Base-by-base conservation (phyloP, 176 grass and related monocot genomes). In the Bromus sterilis region DNA sequence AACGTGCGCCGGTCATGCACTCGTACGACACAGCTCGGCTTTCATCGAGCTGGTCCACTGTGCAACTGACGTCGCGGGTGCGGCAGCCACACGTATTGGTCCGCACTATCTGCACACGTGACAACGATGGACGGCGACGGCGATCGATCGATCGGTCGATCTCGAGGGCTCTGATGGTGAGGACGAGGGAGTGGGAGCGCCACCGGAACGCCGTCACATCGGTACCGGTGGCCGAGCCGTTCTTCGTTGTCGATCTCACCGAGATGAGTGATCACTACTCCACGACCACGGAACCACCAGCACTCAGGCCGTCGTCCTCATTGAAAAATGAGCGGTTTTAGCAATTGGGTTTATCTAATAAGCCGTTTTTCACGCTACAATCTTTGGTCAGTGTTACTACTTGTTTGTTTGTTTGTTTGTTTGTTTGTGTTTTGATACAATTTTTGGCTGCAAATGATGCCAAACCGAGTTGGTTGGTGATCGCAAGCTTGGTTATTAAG, bases 21-120 rank as follows among this genome's bases (percentile, higher is more conserved):
- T 36, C 32, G 29, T 36, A n/a, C 33, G 33, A 37, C 61, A 1
- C 16, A 20, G 16, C 16, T 65, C 61, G 31, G 0, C 62, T 7
- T 1, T 15, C 6, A 20, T 21, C 7, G 8, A 7, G 5, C 28
- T 11, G 30, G 61, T 34, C 15, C 29, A n/a, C 16, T 4, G 16
- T 65, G 31, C 18, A 65, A 56, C 35, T 35, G 77, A 66, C 69
- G 60, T 44, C 21, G 36, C 28, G 14, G 10, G 34, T 43, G 69
- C 84, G 77, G 59, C 77, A 80, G 70, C 78, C 77, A 67, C 16
- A 62, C 55, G 75, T 84, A 62, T 21, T 28, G 16, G 1, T 25
- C 49, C 14, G 4, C 61, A 21, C 62, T 6, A 18, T 7, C 26
- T 41, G 59, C 53, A n/a, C 58, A 21, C 7, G 15, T 31, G 56